Percentiles rank a stretch among this genome's conserved stretches.
Evolutionary conservation across 1,139 yeast genomes (phyloP).

Genomic region (Kodamaea plutei): DNA sequence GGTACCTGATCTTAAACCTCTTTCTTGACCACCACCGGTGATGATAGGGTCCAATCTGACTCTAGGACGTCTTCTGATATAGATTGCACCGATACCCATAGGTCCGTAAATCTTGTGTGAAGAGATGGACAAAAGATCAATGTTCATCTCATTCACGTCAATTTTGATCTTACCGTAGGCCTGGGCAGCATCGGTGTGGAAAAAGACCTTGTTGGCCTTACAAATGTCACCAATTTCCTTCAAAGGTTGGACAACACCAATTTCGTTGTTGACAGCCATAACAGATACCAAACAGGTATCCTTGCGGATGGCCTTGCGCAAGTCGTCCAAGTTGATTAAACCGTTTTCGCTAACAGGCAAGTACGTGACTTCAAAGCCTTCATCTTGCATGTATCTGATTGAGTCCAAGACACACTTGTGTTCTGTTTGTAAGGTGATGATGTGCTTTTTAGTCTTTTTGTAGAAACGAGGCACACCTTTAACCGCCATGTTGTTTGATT

Average conservation of each 20-base stretch:
- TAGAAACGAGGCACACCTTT: conserved; percentile 96
- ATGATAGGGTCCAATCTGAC: conserved; percentile 93
- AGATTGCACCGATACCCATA: conserved; percentile 95
- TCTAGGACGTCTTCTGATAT: conserved; percentile 95
- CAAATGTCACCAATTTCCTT: conserved; percentile 91
- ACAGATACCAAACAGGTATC: conserved; percentile 90
- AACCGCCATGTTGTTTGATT: conserved; percentile 87
- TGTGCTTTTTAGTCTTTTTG: conserved; percentile 83
- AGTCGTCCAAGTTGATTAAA: conserved; percentile 67
- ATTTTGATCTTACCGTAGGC: conserved; percentile 92
- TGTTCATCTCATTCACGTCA: conserved; percentile 90
- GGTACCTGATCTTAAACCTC: conserved; percentile 96
- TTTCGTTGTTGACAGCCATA: conserved; percentile 97
- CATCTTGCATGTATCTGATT: conserved; percentile 91
- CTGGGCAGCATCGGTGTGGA: conserved; percentile 99
- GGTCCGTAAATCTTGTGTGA: conserved; percentile 98
- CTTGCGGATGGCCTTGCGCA: conserved; percentile 81
- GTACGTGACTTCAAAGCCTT: conserved; percentile 94
- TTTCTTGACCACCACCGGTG: conserved; percentile 98
- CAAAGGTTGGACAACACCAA: conserved; percentile 94
- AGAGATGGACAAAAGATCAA: conserved; percentile 88
- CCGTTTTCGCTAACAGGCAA: conserved; percentile 83
- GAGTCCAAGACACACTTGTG: conserved; percentile 98
- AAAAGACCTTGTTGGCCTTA: conserved; percentile 80
- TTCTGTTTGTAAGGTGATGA: conserved; percentile 94